Conservation (phyloP, 176 grass and related monocot genomes). For the Thinopyrum elongatum region DNA sequence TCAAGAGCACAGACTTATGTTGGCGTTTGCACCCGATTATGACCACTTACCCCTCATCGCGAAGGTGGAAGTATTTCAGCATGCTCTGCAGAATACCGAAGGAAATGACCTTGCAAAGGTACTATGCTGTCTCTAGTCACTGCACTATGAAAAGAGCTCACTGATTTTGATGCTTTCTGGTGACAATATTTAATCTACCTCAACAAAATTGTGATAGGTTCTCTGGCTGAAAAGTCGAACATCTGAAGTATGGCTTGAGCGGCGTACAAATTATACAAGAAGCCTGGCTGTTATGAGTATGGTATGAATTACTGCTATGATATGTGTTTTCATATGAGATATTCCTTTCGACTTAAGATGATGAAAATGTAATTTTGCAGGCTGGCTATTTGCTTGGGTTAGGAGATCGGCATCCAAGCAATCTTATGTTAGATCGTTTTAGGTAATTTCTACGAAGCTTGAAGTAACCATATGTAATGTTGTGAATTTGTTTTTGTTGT, state of each 20-base stretch:
- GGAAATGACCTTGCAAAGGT: conserved; percentile 98
- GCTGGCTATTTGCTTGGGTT: conserved; percentile 97
- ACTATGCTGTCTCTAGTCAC: conserved; percentile 13
- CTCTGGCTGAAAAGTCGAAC: conserved; percentile 96
- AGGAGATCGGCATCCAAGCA: conserved; percentile 96
- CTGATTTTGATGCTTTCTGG: conserved; percentile 5
- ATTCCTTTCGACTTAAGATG: conserved; percentile 19
- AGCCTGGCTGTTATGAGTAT: conserved; percentile 99
- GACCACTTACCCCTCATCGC: conserved; percentile 91
- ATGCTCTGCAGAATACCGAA: conserved; percentile 88
- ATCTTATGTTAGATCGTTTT: conserved; percentile 93
- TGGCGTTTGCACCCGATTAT: conserved; percentile 96
- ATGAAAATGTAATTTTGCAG: conserved; percentile 47
- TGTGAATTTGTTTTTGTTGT: background rate
- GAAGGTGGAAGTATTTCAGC: conserved; percentile 97
- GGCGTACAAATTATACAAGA: conserved; percentile 94
- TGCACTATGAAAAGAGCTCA: background rate
- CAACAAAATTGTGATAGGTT: conserved; percentile 57
- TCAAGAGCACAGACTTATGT: conserved; percentile 94
- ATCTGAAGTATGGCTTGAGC: conserved; percentile 96
- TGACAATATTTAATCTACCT: background rate
- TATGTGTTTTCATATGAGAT: conserved; percentile 4
- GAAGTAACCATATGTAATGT: background rate
- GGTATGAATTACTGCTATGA: conserved; percentile 51
- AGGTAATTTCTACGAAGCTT: conserved; percentile 49